Evolutionary conservation across 345 rosid genomes (phyloP), one percentile per base, ranked within the genome.

Genomic region (Raphanus sativus): DNA sequence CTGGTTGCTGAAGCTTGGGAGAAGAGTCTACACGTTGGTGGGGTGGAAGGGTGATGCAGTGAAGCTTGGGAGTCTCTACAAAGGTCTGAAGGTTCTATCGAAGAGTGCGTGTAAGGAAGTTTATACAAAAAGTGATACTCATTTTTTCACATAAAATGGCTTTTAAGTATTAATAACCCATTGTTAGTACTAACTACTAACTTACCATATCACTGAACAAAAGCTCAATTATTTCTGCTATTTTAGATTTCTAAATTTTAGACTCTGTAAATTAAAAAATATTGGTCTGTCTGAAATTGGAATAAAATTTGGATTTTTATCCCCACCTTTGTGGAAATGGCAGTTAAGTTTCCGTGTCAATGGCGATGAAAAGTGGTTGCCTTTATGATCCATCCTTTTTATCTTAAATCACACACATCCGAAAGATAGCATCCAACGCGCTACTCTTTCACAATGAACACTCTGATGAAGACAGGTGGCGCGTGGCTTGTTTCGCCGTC

Each of bases 271-370:
- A 12, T 58, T 10, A 10, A 16, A 66, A 38, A 56, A n/a, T 0
- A 13, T 48, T 52, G 63, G 8, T 33, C 17, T 12, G 34, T 50
- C 55, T 29, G 33, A 64, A 63, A 8, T 13, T 38, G 71, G 24
- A 29, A 55, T 38, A 65, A 78, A 78, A 69, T 66, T 72, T 0
- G 24, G 15, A 8, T 72, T 56, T 72, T 60, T 65, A 24, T 71
- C 4, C 62, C 68, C 62, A 66, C 4, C 42, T 60, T 72, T 48
- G 73, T 62, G 70, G 75, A 8, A 62, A 21, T 4, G 74, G 21
- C 28, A 73, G 60, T 67, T 16, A 61, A 68, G 58, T 61, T 78
- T 67, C 81, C 66, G 73, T 78, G 65, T 26, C 25, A 6, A 73
- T 67, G 74, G 70, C 69, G 24, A 8, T 67, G 70, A 1, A 71